Evolutionary conservation across 805 yeast species (phyloP), one percentile per base, ranked within the genome.

Genomic region (Sugiyamaella smithiae): DNA sequence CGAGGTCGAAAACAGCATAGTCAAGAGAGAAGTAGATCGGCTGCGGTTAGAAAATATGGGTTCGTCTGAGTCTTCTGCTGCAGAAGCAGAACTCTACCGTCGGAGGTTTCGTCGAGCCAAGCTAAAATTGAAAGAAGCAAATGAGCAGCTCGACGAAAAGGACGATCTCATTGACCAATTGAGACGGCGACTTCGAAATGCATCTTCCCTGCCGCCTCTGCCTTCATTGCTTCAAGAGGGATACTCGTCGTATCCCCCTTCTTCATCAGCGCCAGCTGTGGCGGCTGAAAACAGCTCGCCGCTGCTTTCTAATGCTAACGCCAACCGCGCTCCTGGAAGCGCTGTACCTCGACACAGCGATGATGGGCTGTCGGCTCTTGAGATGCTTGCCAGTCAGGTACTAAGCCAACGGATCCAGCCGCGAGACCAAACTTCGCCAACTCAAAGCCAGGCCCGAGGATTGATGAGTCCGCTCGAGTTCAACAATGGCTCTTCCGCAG

Each of bases 361-460:
- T 38, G 59, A 58, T 43, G 73, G 74, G 67, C 53, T 79, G 41
- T 74, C 73, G 38, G 76, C 82, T 0, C 63, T 79, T 41, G 84
- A 82, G 11, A 61, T 76, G 49, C 64, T 79, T 46, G 84, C 84
- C 2, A 70, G 78, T 36, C 82, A 78, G 54, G 80, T 75, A 0
- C 58, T 77, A 36, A 48, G 48, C 38, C 70, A 68, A 49, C 51
- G 60, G 41, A 45, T 52, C 37, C 38, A 49, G 40, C 16, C 43
- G 17, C 12, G 46, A 16, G 38, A 33, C 40, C 46, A 3, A 14
- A 20, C 41, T 12, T 14, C 7, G 25, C 41, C 47, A 4, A 25
- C 40, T 2, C 19, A 33, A 2, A 19, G 20, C 16, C 28, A 48
- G 19, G 50, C 43, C 20, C 25, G 49, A n/a, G 53, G 61, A 22